phyloP scores from a whole-genome alignment of 176 grass and related monocot genomes.

The Saccharum spontaneum region DNA sequence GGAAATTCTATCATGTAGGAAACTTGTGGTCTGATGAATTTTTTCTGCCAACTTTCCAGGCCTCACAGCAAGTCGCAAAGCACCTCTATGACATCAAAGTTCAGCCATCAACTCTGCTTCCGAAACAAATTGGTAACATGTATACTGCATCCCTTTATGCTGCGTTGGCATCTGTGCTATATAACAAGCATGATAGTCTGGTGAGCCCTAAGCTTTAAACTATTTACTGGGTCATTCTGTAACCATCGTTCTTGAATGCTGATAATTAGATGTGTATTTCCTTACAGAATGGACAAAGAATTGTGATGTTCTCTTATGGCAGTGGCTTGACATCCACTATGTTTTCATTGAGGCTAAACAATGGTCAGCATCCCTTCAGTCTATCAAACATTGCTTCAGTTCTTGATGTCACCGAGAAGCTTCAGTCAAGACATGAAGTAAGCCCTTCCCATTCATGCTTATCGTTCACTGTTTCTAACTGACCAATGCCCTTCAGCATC shows the following conservation, averaged over 20 bases:
- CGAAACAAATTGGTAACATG: conserved; percentile 86
- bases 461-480: neutral
- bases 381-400: conserved; percentile 78
- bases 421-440: conserved; percentile 85
- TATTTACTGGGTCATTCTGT: neutral
- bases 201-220: conserved; percentile 21
- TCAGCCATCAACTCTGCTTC: conserved; percentile 64
- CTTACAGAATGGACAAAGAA: conserved; percentile 62
- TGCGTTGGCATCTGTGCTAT: conserved; percentile 63
- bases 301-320: conserved; percentile 98
- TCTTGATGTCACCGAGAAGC: conserved; percentile 73
- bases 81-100: conserved; percentile 73
- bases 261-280: neutral
- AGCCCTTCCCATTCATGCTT: neutral
- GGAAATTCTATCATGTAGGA: neutral
- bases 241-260: neutral
- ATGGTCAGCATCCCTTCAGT: conserved; percentile 73
- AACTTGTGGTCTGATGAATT: conserved; percentile 23
- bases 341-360: conserved; percentile 81
- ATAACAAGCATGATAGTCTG: conserved; percentile 61
- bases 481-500: neutral
- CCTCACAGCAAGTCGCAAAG: conserved; percentile 65
- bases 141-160: conserved; percentile 83
- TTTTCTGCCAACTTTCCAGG: conserved; percentile 32
- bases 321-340: conserved; percentile 76